phyloP scores from a whole-genome alignment of 352 stramenopile species.

The Globisporangium middletonii region DNA sequence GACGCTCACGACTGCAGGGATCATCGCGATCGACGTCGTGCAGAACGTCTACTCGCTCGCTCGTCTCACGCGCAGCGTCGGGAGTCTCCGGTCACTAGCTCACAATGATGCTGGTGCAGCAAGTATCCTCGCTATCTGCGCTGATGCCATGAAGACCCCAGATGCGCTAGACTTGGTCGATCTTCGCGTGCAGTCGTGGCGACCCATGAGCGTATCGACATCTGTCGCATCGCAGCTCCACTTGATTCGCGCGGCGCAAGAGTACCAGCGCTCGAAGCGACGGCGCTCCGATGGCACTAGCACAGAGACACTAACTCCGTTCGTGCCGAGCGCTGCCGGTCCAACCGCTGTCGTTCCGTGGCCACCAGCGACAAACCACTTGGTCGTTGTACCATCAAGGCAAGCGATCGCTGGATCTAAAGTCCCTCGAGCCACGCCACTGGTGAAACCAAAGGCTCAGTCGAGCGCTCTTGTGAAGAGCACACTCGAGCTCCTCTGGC shows the following conservation, averaged over 20 bases:
- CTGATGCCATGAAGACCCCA: not conserved
- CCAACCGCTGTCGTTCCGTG: not conserved
- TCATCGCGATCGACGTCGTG: conserved; percentile 4
- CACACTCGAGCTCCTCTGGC: conserved; percentile 24
- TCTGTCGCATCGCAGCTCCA: not conserved
- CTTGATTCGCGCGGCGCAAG: not conserved
- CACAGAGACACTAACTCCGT: not conserved
- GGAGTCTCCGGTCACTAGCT: not conserved
- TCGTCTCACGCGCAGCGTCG: not conserved
- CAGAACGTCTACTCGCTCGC: conserved; percentile 8
- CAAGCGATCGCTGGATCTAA: too few species aligned
- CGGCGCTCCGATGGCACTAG: not conserved
- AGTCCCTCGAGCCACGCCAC: not conserved
- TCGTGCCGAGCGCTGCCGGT: not conserved
- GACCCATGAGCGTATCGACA: not conserved
- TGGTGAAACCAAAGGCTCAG: not conserved
- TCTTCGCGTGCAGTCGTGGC: conserved; percentile 3
- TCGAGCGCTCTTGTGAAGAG: not conserved
- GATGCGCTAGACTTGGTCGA: not conserved
- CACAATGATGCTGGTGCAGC: not conserved
- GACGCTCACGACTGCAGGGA: conserved; percentile 14
- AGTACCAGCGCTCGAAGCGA: not conserved
- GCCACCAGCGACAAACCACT: too few species aligned
- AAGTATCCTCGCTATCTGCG: not conserved
- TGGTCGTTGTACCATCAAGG: too few species aligned